Evolutionary conservation across 352 stramenopile genomes (phyloP), one percentile per base, ranked within the genome.

Genomic region (Globisporangium takayamanum): DNA sequence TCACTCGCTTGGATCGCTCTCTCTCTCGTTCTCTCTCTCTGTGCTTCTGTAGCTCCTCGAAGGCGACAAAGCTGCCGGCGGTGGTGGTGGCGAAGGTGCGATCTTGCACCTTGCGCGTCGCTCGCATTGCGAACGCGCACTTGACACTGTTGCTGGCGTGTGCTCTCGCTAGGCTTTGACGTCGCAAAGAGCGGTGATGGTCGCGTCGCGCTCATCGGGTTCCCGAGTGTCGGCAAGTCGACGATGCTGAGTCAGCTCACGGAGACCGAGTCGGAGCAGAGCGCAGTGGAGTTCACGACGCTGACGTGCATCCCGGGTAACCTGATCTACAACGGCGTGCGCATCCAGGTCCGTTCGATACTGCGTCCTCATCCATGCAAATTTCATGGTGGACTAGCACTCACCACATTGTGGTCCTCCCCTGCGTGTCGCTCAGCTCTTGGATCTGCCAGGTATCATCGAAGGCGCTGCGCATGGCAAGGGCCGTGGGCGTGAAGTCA

Each of bases 401-500:
- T 48, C 5, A 50, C 33, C 37, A n/a, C 20, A 50, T 44, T 22
- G 10, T 39, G 28, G 2, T 37, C 42, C 12, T 22, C 25, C 16
- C 54, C 36, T 45, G 16, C 39, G 12, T 45, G 1, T 20, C 15
- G 1, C 11, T 30, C 8, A 90, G 84, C 78, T 99, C 42, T 77
- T 99, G 47, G 97, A 99, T 97, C 78, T 99, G 52, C 97, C 97
- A 2, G 97, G 97, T 86, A 99, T 99, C 71, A 99, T 99, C 76
- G 97, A 99, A 88, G 97, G 97, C 42, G 97, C 97, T 42, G 96
- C 97, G 1, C 92, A 99, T 69, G 97, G 97, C 56, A 97, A 97
- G 61, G 97, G 97, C 46, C 87, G 97, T 64, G 97, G 97, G 59
- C 90, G 96, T 46, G 95, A 99, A 75, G 97, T 99, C 28, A 99